Evolutionary conservation across 1,284 basidiomycete species (phyloP).

Genomic region (Cerioporus squamosus): DNA sequence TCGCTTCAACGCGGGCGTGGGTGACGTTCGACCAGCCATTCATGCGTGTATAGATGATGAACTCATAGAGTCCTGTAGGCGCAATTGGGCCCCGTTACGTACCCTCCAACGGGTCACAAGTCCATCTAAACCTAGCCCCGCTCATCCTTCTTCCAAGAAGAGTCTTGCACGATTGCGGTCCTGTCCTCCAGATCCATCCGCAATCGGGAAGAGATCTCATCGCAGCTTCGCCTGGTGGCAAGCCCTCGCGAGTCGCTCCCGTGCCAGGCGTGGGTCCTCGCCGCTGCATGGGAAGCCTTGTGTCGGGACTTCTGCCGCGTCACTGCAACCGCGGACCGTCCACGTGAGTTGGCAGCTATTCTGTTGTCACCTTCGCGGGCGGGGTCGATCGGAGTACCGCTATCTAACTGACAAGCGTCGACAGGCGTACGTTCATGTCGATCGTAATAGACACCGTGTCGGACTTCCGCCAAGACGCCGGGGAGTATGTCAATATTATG

Average conservation of each 20-base stretch:
- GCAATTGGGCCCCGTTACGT: conserved; percentile 16
- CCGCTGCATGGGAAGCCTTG: background rate
- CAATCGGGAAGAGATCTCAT: conserved; percentile 2
- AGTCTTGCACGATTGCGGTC: conserved; percentile 3
- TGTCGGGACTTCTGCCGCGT: conserved; percentile 1
- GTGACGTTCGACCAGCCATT: background rate
- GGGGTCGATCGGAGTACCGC: background rate
- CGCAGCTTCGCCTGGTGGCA: conserved; percentile 1
- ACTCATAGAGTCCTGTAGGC: conserved; percentile 1
- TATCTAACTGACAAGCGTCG: background rate
- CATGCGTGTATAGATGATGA: background rate
- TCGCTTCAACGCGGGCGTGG: background rate
- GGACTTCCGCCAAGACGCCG: background rate
- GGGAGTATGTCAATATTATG: background rate
- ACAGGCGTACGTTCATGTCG: background rate
- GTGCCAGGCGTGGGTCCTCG: background rate
- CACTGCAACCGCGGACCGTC: background rate
- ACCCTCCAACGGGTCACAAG: conserved; percentile 7
- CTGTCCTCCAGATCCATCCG: conserved; percentile 1
- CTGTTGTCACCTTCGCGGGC: background rate
- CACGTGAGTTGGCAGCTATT: background rate
- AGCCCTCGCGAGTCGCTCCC: background rate
- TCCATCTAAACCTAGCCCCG: conserved; percentile 7
- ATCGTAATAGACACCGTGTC: background rate
- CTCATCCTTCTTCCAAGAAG: background rate